Percentiles rank a stretch among this genome's conserved stretches.
These are phyloP conservation scores for Phytophthora gonapodyides DNA, from an alignment of 352 stramenopile genomes.

Conservation along the genomic window DNA sequence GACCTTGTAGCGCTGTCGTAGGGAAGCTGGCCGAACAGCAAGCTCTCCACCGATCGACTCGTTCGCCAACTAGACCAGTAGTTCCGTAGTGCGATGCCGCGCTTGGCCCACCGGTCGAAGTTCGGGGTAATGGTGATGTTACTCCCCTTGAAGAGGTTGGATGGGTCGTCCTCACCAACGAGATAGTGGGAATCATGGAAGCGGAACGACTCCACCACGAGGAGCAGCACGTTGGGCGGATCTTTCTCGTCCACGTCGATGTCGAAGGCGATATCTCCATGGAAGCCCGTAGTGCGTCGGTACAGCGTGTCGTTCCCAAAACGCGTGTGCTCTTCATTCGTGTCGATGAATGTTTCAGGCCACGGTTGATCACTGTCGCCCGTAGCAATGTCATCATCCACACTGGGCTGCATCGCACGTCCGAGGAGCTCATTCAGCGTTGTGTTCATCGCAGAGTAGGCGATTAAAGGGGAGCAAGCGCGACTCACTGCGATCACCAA, in stretches of 20 bases:
- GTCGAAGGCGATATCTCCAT: constrained; percentile 30
- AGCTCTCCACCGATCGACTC: constrained; percentile 54
- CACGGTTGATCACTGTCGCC: neutral
- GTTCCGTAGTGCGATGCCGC: constrained; percentile 50
- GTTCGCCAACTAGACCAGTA: constrained; percentile 60
- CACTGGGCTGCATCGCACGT: constrained; percentile 11
- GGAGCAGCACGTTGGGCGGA: constrained; percentile 49
- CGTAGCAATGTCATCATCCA: no score
- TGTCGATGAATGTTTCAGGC: constrained; percentile 8
- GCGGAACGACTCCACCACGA: constrained; percentile 54
- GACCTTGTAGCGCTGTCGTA: constrained; percentile 42
- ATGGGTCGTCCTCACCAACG: constrained; percentile 37
- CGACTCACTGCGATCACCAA: constrained; percentile 18
- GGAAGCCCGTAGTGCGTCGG: constrained; percentile 11
- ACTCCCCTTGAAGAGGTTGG: constrained; percentile 35
- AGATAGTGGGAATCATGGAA: constrained; percentile 53
- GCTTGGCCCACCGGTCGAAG: constrained; percentile 52
- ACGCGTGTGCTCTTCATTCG: constrained; percentile 17
- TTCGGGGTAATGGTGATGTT: constrained; percentile 38
- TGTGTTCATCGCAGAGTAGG: constrained; percentile 40
- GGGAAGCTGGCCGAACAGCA: constrained; percentile 51
- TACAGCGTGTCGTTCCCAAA: constrained; percentile 11
- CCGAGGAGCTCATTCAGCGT: constrained; percentile 42
- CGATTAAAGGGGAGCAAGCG: constrained; percentile 20
- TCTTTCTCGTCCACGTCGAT: constrained; percentile 35